Base-by-base conservation (phyloP, 257 asterid species). In the Capsicum baccatum region DNA sequence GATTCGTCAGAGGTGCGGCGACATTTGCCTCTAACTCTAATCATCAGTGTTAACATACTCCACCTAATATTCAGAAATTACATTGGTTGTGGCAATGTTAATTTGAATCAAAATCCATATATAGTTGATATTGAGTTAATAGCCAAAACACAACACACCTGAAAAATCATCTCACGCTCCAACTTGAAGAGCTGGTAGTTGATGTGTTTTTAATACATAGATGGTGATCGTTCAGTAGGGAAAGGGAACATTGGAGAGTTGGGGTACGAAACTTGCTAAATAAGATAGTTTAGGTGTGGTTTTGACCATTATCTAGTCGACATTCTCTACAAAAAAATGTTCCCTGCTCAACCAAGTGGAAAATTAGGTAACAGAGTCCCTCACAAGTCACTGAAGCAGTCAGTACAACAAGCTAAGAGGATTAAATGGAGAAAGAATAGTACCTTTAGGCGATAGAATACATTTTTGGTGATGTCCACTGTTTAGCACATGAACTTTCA, bases 371-470 rank as follows among this genome's bases (percentile, higher is more conserved):
- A 63, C 26, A 7, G 26, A 26, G 33, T 63, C 42, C 15, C 74
- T 67, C 48, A 2, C 2, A 35, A 64, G 17, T 64, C 71, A 64
- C 9, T 64, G 17, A 11, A 26, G 70, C 42, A 64, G 17, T 64
- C 44, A 64, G 44, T 26, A 26, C 26, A 66, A 26, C 33, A 26
- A 26, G 73, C 73, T 11, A 21, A 64, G 17, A 64, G 26, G 3
- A n/a, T 6, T 21, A 19, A 47, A 15, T 55, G 6, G 48, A 62
- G 57, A 64, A 37, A 6, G 44, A 50, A 50, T 80, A 84, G 16
- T 84, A 94, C 98, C 97, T 86, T 94, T 93, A 39, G 98, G 93
- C 0, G 98, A 94, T 84, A 94, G 95, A 82, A 93, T 86, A 8
- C 97, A 96, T 0, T 90, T 82, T 79, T 88, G 80, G 86, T 94